Evolutionary conservation across 345 rosid species (phyloP).

Genomic region (Eucalyptus caleyi): DNA sequence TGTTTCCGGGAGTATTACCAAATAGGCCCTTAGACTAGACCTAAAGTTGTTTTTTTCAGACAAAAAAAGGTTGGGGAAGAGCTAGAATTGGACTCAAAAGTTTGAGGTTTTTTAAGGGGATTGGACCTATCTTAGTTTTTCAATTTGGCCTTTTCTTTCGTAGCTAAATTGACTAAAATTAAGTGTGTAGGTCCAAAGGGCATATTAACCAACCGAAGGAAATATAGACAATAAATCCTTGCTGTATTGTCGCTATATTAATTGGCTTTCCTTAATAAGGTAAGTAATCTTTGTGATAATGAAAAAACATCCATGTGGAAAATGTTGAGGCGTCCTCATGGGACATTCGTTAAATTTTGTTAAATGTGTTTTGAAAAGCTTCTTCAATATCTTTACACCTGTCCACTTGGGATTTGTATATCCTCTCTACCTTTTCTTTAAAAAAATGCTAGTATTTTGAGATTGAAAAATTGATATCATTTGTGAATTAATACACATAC

Average conservation of each 20-base stretch:
- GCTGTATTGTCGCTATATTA: background rate
- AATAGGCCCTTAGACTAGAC: no score
- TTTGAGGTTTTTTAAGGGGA: no score
- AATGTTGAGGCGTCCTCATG: background rate
- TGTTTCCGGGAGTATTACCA: no score
- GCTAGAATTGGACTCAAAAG: no score
- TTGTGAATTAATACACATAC: background rate
- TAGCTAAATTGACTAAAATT: background rate
- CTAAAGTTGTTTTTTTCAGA: no score
- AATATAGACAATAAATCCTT: background rate
- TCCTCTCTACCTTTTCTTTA: background rate
- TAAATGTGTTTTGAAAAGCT: background rate
- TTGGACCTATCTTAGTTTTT: no score
- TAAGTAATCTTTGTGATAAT: background rate
- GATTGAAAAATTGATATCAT: background rate
- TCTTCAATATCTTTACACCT: background rate
- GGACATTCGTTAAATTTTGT: background rate
- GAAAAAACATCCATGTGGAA: background rate
- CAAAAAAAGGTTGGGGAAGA: no score
- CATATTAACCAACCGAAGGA: background rate
- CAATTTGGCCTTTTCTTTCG: no score
- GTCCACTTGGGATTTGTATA: background rate
- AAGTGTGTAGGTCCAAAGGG: background rate
- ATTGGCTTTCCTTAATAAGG: background rate
- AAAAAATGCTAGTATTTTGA: background rate